Conservation (phyloP, 2,329 filamentous ascomycete species). For the Verticillium longisporum region DNA sequence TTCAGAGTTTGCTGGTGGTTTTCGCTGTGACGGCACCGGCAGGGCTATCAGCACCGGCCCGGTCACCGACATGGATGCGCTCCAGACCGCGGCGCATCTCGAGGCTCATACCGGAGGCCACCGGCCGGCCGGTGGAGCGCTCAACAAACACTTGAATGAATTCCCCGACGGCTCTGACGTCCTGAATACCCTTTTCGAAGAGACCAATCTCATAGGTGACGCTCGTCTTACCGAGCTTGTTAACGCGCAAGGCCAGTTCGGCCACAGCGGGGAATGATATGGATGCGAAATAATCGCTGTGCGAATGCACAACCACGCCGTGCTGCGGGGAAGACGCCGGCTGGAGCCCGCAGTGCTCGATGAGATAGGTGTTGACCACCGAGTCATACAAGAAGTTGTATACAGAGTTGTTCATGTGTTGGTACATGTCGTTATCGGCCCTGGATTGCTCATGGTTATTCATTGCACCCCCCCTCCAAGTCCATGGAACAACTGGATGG, state of each 20-base stretch:
- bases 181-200: conserved; percentile 67
- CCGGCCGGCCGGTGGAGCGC: conserved; percentile 62
- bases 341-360: conserved; percentile 66
- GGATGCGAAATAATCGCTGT: conserved; percentile 78
- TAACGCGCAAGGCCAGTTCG: conserved; percentile 75
- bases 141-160: conserved; percentile 90
- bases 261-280: conserved; percentile 76
- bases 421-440: conserved; percentile 93
- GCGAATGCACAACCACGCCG: conserved; percentile 77
- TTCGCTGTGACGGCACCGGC: not conserved
- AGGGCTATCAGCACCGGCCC: not conserved
- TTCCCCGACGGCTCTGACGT: conserved; percentile 76
- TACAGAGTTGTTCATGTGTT: conserved; percentile 86
- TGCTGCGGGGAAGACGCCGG: conserved; percentile 67
- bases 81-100: conserved; percentile 53
- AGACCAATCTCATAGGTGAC: conserved; percentile 87
- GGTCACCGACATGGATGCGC: conserved; percentile 29
- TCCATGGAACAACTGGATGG: not conserved
- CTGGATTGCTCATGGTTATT: conserved; percentile 32
- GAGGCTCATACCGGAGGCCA: conserved; percentile 54
- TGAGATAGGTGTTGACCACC: conserved; percentile 82
- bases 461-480: conserved; percentile 1
- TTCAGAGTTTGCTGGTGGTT: not conserved
- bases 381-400: conserved; percentile 90
- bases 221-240: conserved; percentile 77